phyloP scores from a whole-genome alignment of 2,329 filamentous ascomycete genomes.

The Colletotrichum paranaense region DNA sequence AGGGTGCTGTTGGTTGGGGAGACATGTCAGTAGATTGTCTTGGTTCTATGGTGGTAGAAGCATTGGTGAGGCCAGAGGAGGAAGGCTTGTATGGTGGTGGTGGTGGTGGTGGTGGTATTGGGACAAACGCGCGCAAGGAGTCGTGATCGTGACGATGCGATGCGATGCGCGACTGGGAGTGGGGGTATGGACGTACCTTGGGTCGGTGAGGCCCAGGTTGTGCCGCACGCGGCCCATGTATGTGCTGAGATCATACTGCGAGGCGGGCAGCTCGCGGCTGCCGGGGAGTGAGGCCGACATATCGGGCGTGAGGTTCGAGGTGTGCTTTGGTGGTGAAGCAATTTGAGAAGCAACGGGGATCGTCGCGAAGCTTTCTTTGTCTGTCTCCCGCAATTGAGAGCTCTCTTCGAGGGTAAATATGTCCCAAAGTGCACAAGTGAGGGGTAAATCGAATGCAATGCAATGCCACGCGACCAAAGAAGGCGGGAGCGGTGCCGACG shows the following conservation, averaged over 20 bases:
- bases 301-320: conserved; percentile 13
- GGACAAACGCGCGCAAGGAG: neutral
- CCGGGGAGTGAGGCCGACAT: conserved; percentile 77
- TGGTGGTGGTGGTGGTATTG: neutral
- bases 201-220: conserved; percentile 90
- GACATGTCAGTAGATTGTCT: conserved; percentile 5
- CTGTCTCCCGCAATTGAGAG: neutral
- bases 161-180: neutral
- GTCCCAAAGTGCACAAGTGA: neutral
- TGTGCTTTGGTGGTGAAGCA: neutral
- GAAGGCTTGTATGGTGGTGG: neutral
- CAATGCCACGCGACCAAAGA: neutral
- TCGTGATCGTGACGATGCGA: neutral
- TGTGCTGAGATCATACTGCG: conserved; percentile 90
- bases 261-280: conserved; percentile 85
- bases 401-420: neutral
- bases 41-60: neutral
- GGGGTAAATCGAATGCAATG: neutral
- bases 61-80: neutral
- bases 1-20: conserved; percentile 73
- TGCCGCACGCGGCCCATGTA: conserved; percentile 97
- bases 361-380: neutral
- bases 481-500: conserved; percentile 20
- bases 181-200: conserved; percentile 75
- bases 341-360: neutral